Evolutionary conservation across 345 rosid genomes (phyloP), one percentile per base, ranked within the genome.

Genomic region (Balakata baccata): DNA sequence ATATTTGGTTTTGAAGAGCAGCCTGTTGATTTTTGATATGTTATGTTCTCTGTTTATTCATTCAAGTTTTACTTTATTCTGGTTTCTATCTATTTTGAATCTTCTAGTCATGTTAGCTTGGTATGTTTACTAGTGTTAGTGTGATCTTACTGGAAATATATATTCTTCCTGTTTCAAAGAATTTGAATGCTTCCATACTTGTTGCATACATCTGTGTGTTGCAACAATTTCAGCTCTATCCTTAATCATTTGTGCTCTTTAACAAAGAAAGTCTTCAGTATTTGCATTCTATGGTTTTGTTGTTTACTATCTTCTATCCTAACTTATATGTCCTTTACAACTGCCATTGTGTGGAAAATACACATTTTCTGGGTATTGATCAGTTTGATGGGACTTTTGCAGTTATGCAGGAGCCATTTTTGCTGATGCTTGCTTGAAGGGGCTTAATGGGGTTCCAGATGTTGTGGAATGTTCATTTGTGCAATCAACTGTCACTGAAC

Each of bases 371-470:
- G 1, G 1, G 25, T 49, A 17, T 10, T 29, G 16, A 47, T 17
- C 25, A 49, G 16, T 50, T 20, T 76, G n/a, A 6, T 51, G 57
- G 57, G 34, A 17, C 69, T 71, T 71, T 77, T 73, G 53, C 80
- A 92, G 94, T 68, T 90, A 89, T 83, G 98, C 94, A 1, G 98
- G 96, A 73, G 98, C 98, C 66, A 74, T 90, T 57, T 90, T 92
- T 69, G 98, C 93, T 23, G 96, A 92, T 83, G 89, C 98, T 20
- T 89, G 96, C 87, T 85, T 89, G 67, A 88, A 88, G 83, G 96
- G 93, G 25, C 89, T 92, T 59, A 90, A 90, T 75, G 94, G 93
- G 20, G 93, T 89, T 76, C 94, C 93, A 12, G 85, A 90, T 67
- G 89, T 90, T 9, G 84, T 92, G 37, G 92, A 92, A 76, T 90